Evolutionary conservation across 73 alveolate genomes (phyloP), one percentile per base, ranked within the genome.

Genomic region (Durusdinium trenchii): DNA sequence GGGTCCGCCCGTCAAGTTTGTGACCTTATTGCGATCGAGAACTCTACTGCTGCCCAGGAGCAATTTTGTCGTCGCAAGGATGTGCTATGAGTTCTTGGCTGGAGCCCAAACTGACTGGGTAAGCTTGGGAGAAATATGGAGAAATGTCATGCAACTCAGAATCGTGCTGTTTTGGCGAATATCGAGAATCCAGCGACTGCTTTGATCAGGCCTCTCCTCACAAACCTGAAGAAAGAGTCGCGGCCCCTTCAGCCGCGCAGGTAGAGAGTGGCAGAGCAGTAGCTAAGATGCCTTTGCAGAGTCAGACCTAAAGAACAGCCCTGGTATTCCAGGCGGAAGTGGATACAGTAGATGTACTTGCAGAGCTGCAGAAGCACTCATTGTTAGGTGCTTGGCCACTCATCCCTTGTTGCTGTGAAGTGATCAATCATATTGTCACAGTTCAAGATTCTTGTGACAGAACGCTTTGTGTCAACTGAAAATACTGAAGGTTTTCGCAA

Each of bases 61-160:
- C 47, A 50, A 89, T 30, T 89, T 89, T 60, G 96, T 89, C 35
- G 96, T 89, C 40, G 96, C 96, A 12, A 36, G 96, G 7, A 89
- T 89, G 96, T 89, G 96, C 96, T 89, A 89, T 50, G 96, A 89
- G 60, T 89, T 43, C 75, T 40, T 89, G 69, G 96, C 57, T 6
- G 71, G 35, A 67, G 96, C 86, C 96, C 76, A 48, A 32, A 35
- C 23, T 14, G 40, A 50, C 32, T 23, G 4, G 51, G 28, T 6
- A 36, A 52, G 35, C 30, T 48, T 64, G 79, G 79, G 45, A 64
- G n/a, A 30, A 32, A 32, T 0, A n/a, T 73, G 50, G 26, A 38
- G 18, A 20, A 6, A 73, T 6, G 28, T n/a, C n/a, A n/a, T n/a
- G n/a, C n/a, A n/a, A n/a, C n/a, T n/a, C n/a, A n/a, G n/a, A n/a